A percentile compares a stretch with the other conserved stretches of the same genome.
Conservation (phyloP, 495 filamentous ascomycete species). For the Daldinia vernicosa region DNA sequence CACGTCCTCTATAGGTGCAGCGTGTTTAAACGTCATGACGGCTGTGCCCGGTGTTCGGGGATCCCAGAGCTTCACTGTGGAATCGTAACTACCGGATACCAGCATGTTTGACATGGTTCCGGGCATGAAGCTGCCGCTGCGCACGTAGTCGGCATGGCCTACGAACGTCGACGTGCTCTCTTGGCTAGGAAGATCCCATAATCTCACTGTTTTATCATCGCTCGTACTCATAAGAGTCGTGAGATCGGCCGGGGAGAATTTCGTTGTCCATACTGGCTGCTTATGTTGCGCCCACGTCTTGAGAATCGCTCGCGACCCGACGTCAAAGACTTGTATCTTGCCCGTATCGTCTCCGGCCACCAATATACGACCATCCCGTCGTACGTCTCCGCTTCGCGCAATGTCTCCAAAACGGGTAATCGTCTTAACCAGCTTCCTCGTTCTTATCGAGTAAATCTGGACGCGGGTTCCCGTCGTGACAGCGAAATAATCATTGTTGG, state of each 20-base stretch:
- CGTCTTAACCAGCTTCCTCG: conserved; percentile 86
- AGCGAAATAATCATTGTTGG: conserved; percentile 79
- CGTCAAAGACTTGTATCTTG: conserved; percentile 92
- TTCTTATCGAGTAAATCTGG: conserved; percentile 90
- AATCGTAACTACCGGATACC: conserved; percentile 91
- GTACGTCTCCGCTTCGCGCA: conserved; percentile 84
- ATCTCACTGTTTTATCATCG: conserved; percentile 89
- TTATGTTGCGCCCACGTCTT: conserved; percentile 97
- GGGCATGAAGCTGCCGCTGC: conserved; percentile 85
- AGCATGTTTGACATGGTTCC: conserved; percentile 76
- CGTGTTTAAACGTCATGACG: conserved; percentile 92
- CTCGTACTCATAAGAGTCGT: conserved; percentile 84
- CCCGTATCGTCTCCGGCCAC: conserved; percentile 92
- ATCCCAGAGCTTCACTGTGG: conserved; percentile 94
- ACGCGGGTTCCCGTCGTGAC: conserved; percentile 90
- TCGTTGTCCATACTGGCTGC: conserved; percentile 91
- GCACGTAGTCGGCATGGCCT: conserved; percentile 94
- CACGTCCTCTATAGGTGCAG: conserved; percentile 83
- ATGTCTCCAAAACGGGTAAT: conserved; percentile 92
- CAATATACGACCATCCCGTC: conserved; percentile 86
- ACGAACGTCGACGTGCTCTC: conserved; percentile 76
- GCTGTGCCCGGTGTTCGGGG: conserved; percentile 71
- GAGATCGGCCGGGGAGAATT: conserved; percentile 85
- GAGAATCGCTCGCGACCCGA: conserved; percentile 83
- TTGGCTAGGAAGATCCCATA: conserved; percentile 92